Evolutionary conservation across 1,284 basidiomycete species (phyloP).

Genomic region (Irpex lacteus): DNA sequence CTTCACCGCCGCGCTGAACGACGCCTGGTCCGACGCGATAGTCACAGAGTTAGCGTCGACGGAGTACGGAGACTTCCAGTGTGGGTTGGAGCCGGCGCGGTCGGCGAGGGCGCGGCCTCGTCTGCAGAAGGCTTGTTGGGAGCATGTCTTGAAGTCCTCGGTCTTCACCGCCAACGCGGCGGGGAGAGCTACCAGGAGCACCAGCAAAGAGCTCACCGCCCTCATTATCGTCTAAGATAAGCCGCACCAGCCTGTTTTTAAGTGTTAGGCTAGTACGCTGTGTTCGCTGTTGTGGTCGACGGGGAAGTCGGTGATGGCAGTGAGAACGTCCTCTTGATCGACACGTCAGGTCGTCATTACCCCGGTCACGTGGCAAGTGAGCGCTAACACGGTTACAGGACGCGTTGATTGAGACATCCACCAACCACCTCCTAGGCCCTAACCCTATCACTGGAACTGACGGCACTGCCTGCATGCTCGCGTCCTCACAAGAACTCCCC

Average conservation of each 20-base stretch:
- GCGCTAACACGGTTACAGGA: not conserved
- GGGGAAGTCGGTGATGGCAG: not conserved
- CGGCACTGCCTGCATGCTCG: not conserved
- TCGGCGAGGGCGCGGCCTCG: constrained; percentile 79
- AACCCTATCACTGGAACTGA: too few species aligned
- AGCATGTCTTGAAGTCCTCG: constrained; percentile 90
- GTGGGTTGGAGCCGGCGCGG: constrained; percentile 52
- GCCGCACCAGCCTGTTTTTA: not conserved
- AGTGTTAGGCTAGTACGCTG: not conserved
- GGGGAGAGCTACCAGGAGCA: constrained; percentile 31
- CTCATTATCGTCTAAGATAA: constrained; percentile 19
- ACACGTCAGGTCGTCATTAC: not conserved
- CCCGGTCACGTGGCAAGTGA: not conserved
- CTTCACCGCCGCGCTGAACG: constrained; percentile 68
- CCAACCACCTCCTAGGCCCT: too few species aligned
- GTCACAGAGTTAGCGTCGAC: constrained; percentile 54
- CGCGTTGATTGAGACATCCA: not conserved
- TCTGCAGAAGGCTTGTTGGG: constrained; percentile 88
- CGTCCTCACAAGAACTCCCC: not conserved
- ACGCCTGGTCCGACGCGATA: constrained; percentile 52
- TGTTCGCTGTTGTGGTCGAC: not conserved
- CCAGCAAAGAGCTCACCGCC: constrained; percentile 20
- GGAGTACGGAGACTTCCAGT: constrained; percentile 85
- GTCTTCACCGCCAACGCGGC: constrained; percentile 57
- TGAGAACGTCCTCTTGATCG: not conserved